Evolutionary conservation across 2,329 filamentous ascomycete species (phyloP).

Genomic region (Lecanoromycetidae sp.): DNA sequence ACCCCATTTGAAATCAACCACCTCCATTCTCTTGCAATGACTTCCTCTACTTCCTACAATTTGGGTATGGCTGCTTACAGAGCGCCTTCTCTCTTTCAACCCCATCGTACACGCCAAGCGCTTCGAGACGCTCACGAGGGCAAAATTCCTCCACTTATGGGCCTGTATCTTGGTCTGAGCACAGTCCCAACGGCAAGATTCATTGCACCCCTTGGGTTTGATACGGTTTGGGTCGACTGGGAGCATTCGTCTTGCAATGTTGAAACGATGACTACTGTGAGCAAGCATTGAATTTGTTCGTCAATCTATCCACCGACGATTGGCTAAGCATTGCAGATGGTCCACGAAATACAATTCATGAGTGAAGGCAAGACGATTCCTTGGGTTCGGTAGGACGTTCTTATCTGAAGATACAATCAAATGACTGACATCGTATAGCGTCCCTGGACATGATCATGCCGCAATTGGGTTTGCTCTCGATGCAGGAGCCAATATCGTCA

Average conservation of each 20-base stretch:
- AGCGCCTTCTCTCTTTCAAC: conserved; percentile 37
- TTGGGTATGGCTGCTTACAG: conserved; percentile 34
- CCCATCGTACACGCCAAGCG: conserved; percentile 34
- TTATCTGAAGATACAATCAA: not conserved
- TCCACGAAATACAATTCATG: conserved; percentile 37
- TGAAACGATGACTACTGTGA: conserved; percentile 38
- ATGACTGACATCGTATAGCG: conserved; percentile 18
- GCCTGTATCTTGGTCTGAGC: conserved; percentile 33
- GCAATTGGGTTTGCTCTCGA: conserved; percentile 38
- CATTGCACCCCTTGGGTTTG: conserved; percentile 34
- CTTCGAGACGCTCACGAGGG: conserved; percentile 36
- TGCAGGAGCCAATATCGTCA: conserved; percentile 37
- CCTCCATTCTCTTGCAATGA: too few species aligned
- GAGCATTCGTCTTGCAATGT: conserved; percentile 36
- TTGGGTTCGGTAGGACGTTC: conserved; percentile 30
- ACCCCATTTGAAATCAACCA: too few species aligned
- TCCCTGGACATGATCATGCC: conserved; percentile 38
- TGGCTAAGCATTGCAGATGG: conserved; percentile 25
- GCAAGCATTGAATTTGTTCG: not conserved
- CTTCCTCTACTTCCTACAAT: too few species aligned
- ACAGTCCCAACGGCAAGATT: conserved; percentile 31
- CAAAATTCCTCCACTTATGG: conserved; percentile 35
- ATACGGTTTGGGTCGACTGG: conserved; percentile 38
- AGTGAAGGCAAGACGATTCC: conserved; percentile 36
- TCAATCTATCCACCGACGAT: too few species aligned